Base-by-base conservation (phyloP, 83 land plant genomes). In the Isoetes engelmannii region DNA sequence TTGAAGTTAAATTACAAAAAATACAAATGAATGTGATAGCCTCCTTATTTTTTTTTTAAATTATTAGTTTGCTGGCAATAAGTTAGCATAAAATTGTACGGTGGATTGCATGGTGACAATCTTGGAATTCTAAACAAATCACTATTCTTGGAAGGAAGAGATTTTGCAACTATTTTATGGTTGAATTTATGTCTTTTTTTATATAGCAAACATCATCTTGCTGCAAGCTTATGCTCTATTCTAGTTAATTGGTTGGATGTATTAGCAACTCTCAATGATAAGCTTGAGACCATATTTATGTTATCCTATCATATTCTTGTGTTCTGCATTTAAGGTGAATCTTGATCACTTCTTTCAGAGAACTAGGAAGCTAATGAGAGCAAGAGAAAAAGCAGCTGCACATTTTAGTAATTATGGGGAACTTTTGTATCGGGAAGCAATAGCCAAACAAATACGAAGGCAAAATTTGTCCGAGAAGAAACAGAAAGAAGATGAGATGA, bases 401-500 rank as follows among this genome's bases (percentile, higher is more conserved):
- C 62, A 59, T 18, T 59, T 59, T 3, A 20, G 28, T 19, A 59
- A 59, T 42, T 59, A 59, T 59, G 62, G 37, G 0, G 62, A 59
- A 37, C 62, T 59, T 19, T 59, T 59, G 62, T 59, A 59, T 19
- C 62, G 28, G 19, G 62, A 59, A 37, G 62, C 18, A 18, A 18
- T 59, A 18, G 12, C 20, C 4, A 59, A 59, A 37, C 9, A 12
- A 8, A 20, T 19, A 18, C 15, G 17, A 15, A 12, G 55, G 55
- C 55, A 15, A 15, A 12, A 37, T 8, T 42, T 12, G 9, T 19
- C 28, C 3, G 62, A 59, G 62, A 59, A 59, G 3, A 59, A 59
- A 18, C 62, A 59, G 19, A 20, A 59, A 3, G 62, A 59, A 4
- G 62, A 59, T 19, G 62, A 59, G 62, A 59, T 59, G 62, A 59